phyloP scores from a whole-genome alignment of 176 grass and related monocot species.

The Oryza australiensis region DNA sequence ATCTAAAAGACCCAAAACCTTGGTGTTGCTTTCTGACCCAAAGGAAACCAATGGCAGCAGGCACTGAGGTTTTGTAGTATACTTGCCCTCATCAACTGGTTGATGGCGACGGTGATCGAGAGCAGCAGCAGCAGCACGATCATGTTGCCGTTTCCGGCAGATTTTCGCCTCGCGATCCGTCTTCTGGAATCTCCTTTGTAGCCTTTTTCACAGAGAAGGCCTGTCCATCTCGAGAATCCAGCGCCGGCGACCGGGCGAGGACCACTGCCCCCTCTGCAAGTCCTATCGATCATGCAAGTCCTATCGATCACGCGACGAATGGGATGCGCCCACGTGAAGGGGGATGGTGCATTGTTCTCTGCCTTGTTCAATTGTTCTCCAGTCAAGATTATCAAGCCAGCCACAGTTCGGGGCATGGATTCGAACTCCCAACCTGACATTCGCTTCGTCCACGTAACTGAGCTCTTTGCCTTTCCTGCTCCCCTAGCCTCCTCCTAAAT shows the following conservation, averaged over 20 bases:
- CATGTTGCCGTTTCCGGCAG: conserved; percentile 24
- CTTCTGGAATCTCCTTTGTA: not conserved
- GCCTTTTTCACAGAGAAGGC: not conserved
- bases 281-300: conserved; percentile 31
- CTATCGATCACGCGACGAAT: conserved; percentile 41
- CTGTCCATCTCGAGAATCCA: not conserved
- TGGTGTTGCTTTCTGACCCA: conserved; percentile 4
- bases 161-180: conserved; percentile 13
- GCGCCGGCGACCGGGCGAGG: conserved; percentile 10
- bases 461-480: conserved; percentile 35
- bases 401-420: conserved; percentile 17
- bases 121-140: conserved; percentile 26
- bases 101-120: not conserved
- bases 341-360: conserved; percentile 30
- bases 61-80: not conserved
- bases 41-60: conserved; percentile 7
- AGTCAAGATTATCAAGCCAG: conserved; percentile 55
- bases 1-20: not conserved
- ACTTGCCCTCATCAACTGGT: not conserved
- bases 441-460: conserved; percentile 38
- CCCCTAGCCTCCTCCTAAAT: not conserved
- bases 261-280: not conserved
- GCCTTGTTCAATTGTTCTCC: not conserved
- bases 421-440: conserved; percentile 32
- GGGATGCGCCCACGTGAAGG: conserved; percentile 54